Conservation (phyloP, 2,329 filamentous ascomycete genomes). For the Xenosphaeropsis pyriputrescens region DNA sequence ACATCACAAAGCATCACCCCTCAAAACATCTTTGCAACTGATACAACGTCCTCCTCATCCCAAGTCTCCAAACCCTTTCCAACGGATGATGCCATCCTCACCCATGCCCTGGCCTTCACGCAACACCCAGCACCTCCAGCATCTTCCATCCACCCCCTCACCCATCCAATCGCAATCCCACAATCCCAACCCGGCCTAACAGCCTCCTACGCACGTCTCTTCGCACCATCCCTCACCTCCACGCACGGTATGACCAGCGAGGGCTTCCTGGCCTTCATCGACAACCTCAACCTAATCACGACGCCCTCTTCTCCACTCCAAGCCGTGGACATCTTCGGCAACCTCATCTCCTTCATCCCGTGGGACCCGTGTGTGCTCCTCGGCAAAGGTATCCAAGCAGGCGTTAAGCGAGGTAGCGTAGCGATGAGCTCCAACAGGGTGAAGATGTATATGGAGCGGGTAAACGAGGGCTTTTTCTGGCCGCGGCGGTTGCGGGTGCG, state of each 20-base stretch:
- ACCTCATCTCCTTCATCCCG: slow-evolving; percentile 15
- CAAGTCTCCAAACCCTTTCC: too few relatives aligned
- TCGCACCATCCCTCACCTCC: slow-evolving; percentile 9
- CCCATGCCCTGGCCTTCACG: slow-evolving; percentile 1
- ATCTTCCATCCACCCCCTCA: neutral
- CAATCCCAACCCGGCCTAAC: slow-evolving; percentile 2
- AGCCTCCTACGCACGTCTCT: slow-evolving; percentile 15
- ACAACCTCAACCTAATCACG: slow-evolving; percentile 21
- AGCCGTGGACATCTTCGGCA: slow-evolving; percentile 11
- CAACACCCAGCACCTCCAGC: neutral
- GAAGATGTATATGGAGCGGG: slow-evolving; percentile 13
- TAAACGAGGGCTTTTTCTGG: slow-evolving; percentile 18
- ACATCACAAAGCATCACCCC: too few relatives aligned
- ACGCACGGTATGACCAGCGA: slow-evolving; percentile 9
- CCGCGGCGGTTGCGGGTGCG: slow-evolving; percentile 17
- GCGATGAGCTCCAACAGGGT: slow-evolving; percentile 14
- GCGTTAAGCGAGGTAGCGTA: slow-evolving; percentile 9
- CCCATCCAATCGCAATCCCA: slow-evolving; percentile 4
- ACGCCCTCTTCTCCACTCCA: slow-evolving; percentile 16
- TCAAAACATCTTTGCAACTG: too few relatives aligned
- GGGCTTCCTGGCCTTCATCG: slow-evolving; percentile 20
- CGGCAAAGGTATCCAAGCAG: slow-evolving; percentile 8
- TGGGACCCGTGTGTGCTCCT: slow-evolving; percentile 7
- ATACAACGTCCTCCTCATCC: too few relatives aligned
- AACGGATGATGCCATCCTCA: too few relatives aligned